Evolutionary conservation across 139 green algal genomes (phyloP).

Genomic region (Pseudopediastrum boryanum): DNA sequence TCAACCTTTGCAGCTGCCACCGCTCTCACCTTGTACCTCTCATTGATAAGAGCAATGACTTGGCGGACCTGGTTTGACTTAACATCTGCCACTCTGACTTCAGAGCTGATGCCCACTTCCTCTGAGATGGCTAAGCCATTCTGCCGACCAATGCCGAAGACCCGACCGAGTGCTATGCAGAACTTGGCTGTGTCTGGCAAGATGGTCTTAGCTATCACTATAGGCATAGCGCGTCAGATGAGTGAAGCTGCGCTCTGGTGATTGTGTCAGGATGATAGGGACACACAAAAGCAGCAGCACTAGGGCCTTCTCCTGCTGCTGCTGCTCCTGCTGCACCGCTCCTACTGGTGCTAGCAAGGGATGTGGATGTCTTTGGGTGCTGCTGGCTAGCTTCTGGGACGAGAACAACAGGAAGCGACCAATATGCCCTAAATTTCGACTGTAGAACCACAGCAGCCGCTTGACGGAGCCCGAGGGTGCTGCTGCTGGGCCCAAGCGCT

Average conservation of each 20-base stretch:
- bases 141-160: constrained; percentile 36
- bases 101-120: constrained; percentile 38
- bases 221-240: constrained; percentile 15
- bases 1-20: no score
- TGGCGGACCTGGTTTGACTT: constrained; percentile 33
- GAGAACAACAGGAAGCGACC: no score
- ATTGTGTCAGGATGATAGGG: no score
- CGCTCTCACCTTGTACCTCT: constrained; percentile 30
- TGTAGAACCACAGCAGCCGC: no score
- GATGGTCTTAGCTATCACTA: constrained; percentile 42
- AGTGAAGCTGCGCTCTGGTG: no score
- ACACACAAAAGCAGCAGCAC: no score
- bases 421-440: no score
- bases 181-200: constrained; percentile 31
- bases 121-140: constrained; percentile 30
- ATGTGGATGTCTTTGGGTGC: no score
- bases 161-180: constrained; percentile 16
- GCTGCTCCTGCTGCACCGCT: not conserved
- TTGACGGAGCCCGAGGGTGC: no score
- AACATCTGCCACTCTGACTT: constrained; percentile 30
- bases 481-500: no score
- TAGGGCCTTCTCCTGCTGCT: no score
- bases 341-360: not conserved
- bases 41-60: constrained; percentile 25
- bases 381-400: no score